phyloP scores from a whole-genome alignment of 148 eudicot genomes.

The Chenopodium quinoa region DNA sequence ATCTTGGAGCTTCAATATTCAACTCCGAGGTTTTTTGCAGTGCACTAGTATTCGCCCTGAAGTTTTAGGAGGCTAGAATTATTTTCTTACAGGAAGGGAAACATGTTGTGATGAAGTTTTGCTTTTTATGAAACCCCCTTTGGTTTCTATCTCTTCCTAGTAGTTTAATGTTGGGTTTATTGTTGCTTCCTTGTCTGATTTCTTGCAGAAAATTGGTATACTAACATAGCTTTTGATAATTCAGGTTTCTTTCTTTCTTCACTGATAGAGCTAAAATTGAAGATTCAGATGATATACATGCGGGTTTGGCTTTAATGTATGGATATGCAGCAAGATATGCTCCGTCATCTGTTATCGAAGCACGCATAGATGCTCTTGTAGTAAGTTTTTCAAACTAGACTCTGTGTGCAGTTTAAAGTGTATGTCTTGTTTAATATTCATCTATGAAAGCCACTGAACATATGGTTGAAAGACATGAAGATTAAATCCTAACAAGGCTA shows the following conservation, averaged over 20 bases:
- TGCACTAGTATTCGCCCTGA: neutral
- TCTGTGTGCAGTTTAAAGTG: neutral
- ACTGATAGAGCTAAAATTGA: conserved; percentile 74
- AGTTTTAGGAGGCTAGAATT: neutral
- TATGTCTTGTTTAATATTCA: neutral
- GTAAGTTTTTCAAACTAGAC: conserved; percentile 36
- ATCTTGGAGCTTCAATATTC: neutral
- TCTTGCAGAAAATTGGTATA: conserved; percentile 6
- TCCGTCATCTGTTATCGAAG: conserved; percentile 95
- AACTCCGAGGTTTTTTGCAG: neutral
- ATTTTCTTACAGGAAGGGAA: neutral
- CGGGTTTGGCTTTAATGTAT: conserved; percentile 97
- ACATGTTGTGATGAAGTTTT: neutral
- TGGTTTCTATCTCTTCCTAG: neutral
- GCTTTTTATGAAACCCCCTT: neutral
- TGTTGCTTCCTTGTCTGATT: neutral
- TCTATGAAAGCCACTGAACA: neutral
- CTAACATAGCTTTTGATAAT: conserved; percentile 5
- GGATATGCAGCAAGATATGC: conserved; percentile 99
- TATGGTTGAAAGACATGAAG: neutral
- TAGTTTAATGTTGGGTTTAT: neutral
- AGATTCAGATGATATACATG: conserved; percentile 96
- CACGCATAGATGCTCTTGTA: conserved; percentile 98
- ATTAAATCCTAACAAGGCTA: neutral
- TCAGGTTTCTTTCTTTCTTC: conserved; percentile 82